Conservation (phyloP, 805 yeast species). For the Sungouiozyma ichnusensis region DNA sequence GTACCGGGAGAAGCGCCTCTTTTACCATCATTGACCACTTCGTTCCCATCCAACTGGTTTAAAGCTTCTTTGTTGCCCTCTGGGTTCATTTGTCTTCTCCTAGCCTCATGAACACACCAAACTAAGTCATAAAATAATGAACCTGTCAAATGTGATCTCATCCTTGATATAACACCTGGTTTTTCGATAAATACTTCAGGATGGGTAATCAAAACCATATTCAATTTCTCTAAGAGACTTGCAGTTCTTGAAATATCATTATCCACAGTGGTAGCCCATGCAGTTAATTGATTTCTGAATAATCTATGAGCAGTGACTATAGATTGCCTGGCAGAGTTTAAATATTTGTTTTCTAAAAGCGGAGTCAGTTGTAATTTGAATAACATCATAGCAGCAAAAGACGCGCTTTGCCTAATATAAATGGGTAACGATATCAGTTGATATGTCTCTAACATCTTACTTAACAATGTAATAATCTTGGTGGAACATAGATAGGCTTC, state of each 20-base stretch:
- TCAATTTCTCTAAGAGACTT: slow-evolving; percentile 77
- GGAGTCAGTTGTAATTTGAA: slow-evolving; percentile 79
- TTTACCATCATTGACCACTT: slow-evolving; percentile 7
- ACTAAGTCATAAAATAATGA: slow-evolving; percentile 85
- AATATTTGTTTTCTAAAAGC: slow-evolving; percentile 49
- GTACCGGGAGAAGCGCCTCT: not conserved
- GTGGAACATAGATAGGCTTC: slow-evolving; percentile 76
- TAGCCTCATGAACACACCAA: slow-evolving; percentile 91
- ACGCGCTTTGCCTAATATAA: slow-evolving; percentile 75
- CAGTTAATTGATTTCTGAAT: slow-evolving; percentile 76
- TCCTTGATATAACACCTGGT: slow-evolving; percentile 69
- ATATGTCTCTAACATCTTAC: slow-evolving; percentile 55
- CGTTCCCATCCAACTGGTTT: slow-evolving; percentile 16
- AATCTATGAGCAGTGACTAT: slow-evolving; percentile 87
- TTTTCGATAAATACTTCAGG: slow-evolving; percentile 70
- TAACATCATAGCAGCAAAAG: slow-evolving; percentile 66
- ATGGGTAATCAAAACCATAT: slow-evolving; percentile 75
- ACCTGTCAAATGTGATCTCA: slow-evolving; percentile 88
- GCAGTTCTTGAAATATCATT: slow-evolving; percentile 90
- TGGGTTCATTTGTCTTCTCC: slow-evolving; percentile 51
- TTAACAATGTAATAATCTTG: slow-evolving; percentile 65
- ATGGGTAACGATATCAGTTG: slow-evolving; percentile 78
- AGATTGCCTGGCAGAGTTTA: slow-evolving; percentile 84
- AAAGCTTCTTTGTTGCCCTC: slow-evolving; percentile 27
- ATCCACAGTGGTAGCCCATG: slow-evolving; percentile 77